These are phyloP conservation scores for Conringia planisiliqua DNA, from an alignment of 345 rosid genomes.

Conservation along the genomic window DNA sequence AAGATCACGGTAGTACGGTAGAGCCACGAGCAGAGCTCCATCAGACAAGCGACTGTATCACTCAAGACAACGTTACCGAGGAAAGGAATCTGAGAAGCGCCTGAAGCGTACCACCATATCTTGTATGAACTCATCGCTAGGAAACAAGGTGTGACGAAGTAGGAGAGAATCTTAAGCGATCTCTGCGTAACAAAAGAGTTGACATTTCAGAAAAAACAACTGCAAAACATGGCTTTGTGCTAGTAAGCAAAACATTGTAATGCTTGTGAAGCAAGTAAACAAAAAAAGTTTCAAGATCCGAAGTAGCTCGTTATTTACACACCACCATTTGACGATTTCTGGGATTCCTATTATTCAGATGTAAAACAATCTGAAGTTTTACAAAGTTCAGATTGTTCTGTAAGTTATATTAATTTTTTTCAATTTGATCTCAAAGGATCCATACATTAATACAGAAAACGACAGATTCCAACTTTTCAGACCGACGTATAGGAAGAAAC, in stretches of 20 bases:
- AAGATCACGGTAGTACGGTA: constrained; percentile 81
- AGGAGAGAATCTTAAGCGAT: constrained; percentile 65
- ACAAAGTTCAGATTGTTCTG: too few relatives aligned
- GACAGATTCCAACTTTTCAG: background rate
- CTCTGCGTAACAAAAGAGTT: constrained; percentile 46
- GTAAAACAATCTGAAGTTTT: too few relatives aligned
- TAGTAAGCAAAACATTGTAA: background rate
- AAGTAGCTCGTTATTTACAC: background rate
- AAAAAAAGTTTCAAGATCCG: background rate
- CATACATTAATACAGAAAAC: background rate
- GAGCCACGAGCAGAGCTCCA: constrained; percentile 90
- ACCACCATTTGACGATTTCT: background rate
- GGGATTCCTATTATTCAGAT: background rate
- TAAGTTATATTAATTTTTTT: too few relatives aligned
- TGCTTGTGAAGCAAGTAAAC: constrained; percentile 12
- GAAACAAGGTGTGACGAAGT: constrained; percentile 76
- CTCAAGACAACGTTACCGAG: constrained; percentile 72
- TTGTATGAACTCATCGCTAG: constrained; percentile 72
- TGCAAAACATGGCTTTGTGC: background rate
- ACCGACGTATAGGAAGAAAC: background rate
- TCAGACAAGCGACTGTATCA: constrained; percentile 66
- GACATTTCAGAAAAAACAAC: background rate
- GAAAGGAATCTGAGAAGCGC: constrained; percentile 88
- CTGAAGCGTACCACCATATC: constrained; percentile 98
- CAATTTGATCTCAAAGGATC: background rate